These are phyloP conservation scores for Starmera caribaea DNA, from an alignment of 805 yeast genomes.

Conservation along the genomic window DNA sequence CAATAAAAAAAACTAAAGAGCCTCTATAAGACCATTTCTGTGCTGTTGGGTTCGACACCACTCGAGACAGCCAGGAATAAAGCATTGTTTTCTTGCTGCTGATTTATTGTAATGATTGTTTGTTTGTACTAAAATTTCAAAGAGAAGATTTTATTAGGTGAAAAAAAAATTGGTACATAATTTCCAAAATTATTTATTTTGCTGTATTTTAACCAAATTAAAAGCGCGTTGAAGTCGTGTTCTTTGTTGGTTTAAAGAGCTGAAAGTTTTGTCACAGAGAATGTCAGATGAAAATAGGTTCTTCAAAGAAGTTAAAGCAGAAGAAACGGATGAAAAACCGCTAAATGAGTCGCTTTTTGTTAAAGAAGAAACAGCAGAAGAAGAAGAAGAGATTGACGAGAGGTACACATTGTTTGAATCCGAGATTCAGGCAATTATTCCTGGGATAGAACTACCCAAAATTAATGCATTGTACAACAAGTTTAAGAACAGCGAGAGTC, in stretches of 20 bases:
- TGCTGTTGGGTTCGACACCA: conserved; percentile 2
- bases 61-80: background rate
- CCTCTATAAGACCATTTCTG: conserved; percentile 35
- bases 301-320: background rate
- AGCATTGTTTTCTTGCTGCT: conserved; percentile 9
- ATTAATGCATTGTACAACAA: conserved; percentile 18
- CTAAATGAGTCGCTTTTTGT: conserved; percentile 7
- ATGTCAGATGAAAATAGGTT: background rate
- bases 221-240: background rate
- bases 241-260: background rate
- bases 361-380: conserved; percentile 8
- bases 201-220: no score
- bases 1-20: conserved; percentile 30
- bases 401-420: conserved; percentile 19
- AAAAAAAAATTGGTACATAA: no score
- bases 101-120: no score
- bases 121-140: no score
- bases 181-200: no score
- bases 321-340: background rate
- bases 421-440: conserved; percentile 25
- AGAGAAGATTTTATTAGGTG: background rate
- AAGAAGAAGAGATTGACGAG: conserved; percentile 8
- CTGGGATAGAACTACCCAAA: conserved; percentile 18
- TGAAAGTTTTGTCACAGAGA: background rate
- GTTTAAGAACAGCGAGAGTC: conserved; percentile 18